Conservation (phyloP, 345 rosid genomes). For the Excoecaria cochinchinensis region DNA sequence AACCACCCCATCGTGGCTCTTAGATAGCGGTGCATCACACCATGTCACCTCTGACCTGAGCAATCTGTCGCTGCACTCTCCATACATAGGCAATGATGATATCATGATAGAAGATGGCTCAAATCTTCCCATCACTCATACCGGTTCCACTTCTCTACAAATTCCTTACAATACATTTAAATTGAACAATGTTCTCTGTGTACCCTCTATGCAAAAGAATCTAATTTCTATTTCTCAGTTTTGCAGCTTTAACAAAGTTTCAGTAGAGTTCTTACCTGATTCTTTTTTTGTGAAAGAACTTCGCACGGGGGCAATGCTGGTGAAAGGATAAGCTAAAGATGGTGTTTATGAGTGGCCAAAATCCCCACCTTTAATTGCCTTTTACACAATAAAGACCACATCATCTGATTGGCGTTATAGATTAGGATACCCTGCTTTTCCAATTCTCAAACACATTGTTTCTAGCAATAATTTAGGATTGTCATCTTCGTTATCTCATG, state of each 20-base stretch:
- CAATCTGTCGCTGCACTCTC: not conserved
- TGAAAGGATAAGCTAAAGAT: not conserved
- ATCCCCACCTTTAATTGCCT: not conserved
- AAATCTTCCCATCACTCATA: no score
- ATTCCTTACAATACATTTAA: not conserved
- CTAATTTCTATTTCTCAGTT: not conserved
- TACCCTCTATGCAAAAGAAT: not conserved
- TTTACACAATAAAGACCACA: not conserved
- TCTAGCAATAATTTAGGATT: no score
- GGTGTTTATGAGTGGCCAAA: not conserved
- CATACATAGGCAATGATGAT: no score
- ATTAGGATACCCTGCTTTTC: not conserved
- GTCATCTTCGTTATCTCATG: not conserved
- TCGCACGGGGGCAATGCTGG: not conserved
- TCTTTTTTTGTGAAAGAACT: not conserved
- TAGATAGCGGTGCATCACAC: not conserved
- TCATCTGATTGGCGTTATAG: not conserved
- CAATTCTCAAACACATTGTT: not conserved
- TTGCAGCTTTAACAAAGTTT: not conserved
- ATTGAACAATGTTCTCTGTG: not conserved
- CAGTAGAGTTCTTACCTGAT: not conserved
- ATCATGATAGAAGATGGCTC: not conserved
- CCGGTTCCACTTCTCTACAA: not conserved
- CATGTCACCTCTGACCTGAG: not conserved
- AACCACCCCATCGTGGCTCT: no score